Conservation (phyloP, 148 eudicot species). For the Euryodendron excelsum region DNA sequence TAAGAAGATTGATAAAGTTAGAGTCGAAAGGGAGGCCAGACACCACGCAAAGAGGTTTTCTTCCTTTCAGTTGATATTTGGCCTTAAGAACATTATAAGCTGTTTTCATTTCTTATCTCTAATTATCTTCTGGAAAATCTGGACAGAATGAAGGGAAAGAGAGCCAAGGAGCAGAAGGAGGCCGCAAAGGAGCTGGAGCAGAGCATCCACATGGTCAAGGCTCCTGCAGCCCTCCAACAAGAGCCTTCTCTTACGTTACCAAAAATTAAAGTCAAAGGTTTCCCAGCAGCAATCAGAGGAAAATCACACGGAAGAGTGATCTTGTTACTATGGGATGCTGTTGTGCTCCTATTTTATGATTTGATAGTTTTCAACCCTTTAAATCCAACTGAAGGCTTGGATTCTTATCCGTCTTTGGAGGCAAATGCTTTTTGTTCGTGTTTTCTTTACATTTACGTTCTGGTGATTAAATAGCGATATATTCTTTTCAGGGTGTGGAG, state of each 20-base stretch:
- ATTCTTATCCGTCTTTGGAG: no score
- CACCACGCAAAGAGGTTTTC: conserved; percentile 57
- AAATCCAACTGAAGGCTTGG: background rate
- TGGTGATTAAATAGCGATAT: background rate
- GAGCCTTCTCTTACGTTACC: conserved; percentile 53
- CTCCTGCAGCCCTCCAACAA: conserved; percentile 40
- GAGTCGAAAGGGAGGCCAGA: conserved; percentile 35
- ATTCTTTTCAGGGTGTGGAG: background rate
- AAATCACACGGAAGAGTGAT: conserved; percentile 76
- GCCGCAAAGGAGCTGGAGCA: conserved; percentile 47
- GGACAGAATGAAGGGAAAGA: conserved; percentile 59
- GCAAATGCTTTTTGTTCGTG: background rate
- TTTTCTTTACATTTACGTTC: background rate
- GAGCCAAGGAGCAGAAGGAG: conserved; percentile 17
- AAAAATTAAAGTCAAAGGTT: conserved; percentile 54
- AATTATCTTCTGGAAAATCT: background rate
- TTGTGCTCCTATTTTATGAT: background rate
- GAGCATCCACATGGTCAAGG: conserved; percentile 47
- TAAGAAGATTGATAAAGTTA: conserved; percentile 59
- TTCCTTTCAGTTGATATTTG: conserved; percentile 1
- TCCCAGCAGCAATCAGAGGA: conserved; percentile 37
- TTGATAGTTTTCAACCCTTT: background rate
- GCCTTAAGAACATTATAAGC: background rate
- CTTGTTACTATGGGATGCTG: conserved; percentile 1
- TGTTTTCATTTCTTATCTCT: background rate